Base-by-base conservation (phyloP, 768 basidiomycete species). In the Calvatia gigantea region DNA sequence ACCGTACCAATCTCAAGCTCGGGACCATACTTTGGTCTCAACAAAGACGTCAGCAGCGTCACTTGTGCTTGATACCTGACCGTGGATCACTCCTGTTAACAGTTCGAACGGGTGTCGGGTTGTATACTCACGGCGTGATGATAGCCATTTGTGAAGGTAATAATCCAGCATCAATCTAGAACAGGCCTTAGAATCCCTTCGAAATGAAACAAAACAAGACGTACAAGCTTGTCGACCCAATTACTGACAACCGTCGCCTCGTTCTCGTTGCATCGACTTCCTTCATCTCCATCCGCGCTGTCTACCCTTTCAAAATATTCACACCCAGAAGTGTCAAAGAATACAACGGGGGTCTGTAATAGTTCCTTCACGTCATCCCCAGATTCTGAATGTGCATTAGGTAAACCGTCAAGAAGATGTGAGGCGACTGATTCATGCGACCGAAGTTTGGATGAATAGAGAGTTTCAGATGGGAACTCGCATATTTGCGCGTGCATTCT, bases 321-420 rank as follows among this genome's bases (percentile, higher is more conserved):
- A 62, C 91, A 94, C 0, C 94, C 94, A 3, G 91, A 84, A 0
- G 94, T 99, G 66, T 99, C 97, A 62, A 91, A 92, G 68, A 98
- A 99, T 2, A 95, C 84, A 2, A 98, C 82, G 0, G 93, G 91
- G 0, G 80, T 89, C 2, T 75, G 80, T 5, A 98, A 72, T 3
- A 83, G 69, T 53, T 96, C 96, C 58, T 81, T 83, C 42, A 79
- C 74, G 33, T 89, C 85, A 14, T 88, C 91, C 37, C 87, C 86
- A 1, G 75, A 75, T 23, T 69, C 72, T 2, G 76, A 70, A 8
- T 69, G 67, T 14, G 78, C 72, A 31, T 81, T 81, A 0, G 87
- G 79, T 3, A 94, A 70, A 62, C 90, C 89, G 27, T 74, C 70
- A n/a, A 98, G 75, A 0, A 92, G 76, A 63, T 89, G 89, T 0